Conservation (phyloP, 768 basidiomycete genomes). For the Tricholoma hemisulphureum region DNA sequence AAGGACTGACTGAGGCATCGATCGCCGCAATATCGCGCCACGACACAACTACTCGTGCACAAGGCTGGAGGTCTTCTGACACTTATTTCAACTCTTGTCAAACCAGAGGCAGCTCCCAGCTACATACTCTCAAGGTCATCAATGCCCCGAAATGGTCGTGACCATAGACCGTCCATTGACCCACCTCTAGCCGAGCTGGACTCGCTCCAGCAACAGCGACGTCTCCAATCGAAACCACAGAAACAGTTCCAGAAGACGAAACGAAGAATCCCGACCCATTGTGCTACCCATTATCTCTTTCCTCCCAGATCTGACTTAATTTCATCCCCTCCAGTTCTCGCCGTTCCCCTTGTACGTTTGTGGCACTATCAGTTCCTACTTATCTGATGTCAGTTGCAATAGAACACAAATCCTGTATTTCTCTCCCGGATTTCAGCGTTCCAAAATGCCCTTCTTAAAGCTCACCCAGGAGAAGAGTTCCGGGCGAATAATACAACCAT, state of each 20-base stretch:
- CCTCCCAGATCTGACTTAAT: background rate
- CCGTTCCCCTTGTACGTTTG: constrained; percentile 30
- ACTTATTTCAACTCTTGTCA: too few relatives aligned
- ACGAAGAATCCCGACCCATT: background rate
- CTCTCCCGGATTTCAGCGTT: constrained; percentile 38
- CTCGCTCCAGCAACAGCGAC: background rate
- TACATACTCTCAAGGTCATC: too few relatives aligned
- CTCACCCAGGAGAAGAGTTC: background rate
- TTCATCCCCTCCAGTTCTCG: constrained; percentile 24
- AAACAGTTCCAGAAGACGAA: background rate
- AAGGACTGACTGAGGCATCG: too few relatives aligned
- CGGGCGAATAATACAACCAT: constrained; percentile 15
- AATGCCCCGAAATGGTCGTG: background rate
- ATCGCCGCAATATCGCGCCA: too few relatives aligned
- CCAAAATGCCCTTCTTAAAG: constrained; percentile 41
- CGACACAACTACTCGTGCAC: too few relatives aligned
- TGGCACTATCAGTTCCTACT: background rate
- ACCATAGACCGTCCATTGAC: background rate
- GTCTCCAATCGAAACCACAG: background rate
- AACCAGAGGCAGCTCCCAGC: too few relatives aligned
- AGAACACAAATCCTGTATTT: constrained; percentile 43
- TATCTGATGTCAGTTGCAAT: constrained; percentile 5
- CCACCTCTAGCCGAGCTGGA: background rate
- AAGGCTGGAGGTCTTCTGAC: too few relatives aligned
- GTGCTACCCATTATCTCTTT: background rate